These are phyloP conservation scores for Malassezia vespertilionis DNA, from an alignment of 1,284 basidiomycete species.

Conservation along the genomic window DNA sequence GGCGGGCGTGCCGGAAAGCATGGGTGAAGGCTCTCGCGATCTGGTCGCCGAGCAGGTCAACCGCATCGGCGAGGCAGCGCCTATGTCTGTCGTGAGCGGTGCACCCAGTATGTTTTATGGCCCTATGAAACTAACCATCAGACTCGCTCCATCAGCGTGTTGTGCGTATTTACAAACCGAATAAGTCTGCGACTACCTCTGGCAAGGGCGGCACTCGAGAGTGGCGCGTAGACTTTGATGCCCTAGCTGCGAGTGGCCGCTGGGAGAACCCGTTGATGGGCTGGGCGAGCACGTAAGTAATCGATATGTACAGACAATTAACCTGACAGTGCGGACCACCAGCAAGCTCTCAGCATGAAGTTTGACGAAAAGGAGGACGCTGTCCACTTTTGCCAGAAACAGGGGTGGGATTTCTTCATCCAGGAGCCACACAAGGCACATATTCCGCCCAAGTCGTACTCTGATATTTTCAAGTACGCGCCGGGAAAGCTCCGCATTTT, in stretches of 20 bases:
- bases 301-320: not conserved
- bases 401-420: slow-evolving; percentile 48
- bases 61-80: slow-evolving; percentile 14
- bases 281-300: slow-evolving; percentile 56
- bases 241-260: slow-evolving; percentile 70
- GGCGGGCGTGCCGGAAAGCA: slow-evolving; percentile 2
- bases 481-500: slow-evolving; percentile 70
- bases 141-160: slow-evolving; percentile 62
- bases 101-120: slow-evolving; percentile 11
- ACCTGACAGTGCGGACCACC: slow-evolving; percentile 71
- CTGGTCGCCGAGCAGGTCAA: slow-evolving; percentile 16
- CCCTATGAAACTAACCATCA: not conserved
- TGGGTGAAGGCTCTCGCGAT: slow-evolving; percentile 1
- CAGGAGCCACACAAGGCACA: slow-evolving; percentile 48
- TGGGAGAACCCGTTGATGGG: slow-evolving; percentile 99
- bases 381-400: slow-evolving; percentile 62
- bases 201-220: slow-evolving; percentile 70
- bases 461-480: slow-evolving; percentile 69
- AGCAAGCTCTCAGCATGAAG: slow-evolving; percentile 79
- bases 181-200: slow-evolving; percentile 90
- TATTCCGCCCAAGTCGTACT: slow-evolving; percentile 63
- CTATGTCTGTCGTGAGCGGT: slow-evolving; percentile 13
- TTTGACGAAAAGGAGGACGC: slow-evolving; percentile 88
- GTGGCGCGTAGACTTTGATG: slow-evolving; percentile 94
- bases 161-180: slow-evolving; percentile 85